These are phyloP conservation scores for Pseudoperonospora humuli DNA, from an alignment of 352 stramenopile genomes.

Conservation along the genomic window DNA sequence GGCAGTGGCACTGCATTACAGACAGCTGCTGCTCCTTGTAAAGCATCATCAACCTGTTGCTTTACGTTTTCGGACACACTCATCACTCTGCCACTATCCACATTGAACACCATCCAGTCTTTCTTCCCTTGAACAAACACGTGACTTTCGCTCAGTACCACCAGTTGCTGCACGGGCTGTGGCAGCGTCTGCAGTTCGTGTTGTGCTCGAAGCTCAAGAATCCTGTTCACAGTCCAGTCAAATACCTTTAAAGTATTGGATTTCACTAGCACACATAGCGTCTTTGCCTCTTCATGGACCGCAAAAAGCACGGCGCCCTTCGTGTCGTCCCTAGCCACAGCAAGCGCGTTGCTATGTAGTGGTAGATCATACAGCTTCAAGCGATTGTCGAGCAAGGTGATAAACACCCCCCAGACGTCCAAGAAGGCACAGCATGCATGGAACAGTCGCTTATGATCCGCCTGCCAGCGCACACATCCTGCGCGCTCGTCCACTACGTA, in stretches of 20 bases:
- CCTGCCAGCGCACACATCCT: slow-evolving; percentile 36
- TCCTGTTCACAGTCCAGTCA: slow-evolving; percentile 58
- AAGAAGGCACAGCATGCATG: slow-evolving; percentile 45
- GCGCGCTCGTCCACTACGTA: slow-evolving; percentile 31
- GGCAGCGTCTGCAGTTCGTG: slow-evolving; percentile 43
- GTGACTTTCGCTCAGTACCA: slow-evolving; percentile 63
- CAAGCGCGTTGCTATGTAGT: slow-evolving; percentile 35
- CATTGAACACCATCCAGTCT: slow-evolving; percentile 51
- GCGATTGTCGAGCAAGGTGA: slow-evolving; percentile 49
- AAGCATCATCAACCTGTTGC: slow-evolving; percentile 14
- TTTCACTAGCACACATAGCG: slow-evolving; percentile 51
- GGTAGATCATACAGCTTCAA: slow-evolving; percentile 57
- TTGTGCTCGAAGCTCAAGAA: slow-evolving; percentile 42
- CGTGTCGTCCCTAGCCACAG: slow-evolving; percentile 39
- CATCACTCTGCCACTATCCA: slow-evolving; percentile 51
- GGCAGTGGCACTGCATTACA: slow-evolving; percentile 34
- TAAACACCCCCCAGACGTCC: slow-evolving; percentile 60
- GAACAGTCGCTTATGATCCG: slow-evolving; percentile 55
- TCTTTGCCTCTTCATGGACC: slow-evolving; percentile 45
- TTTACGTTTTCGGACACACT: slow-evolving; percentile 16
- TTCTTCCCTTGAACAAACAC: slow-evolving; percentile 57
- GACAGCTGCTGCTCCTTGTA: slow-evolving; percentile 20
- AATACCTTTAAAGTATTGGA: slow-evolving; percentile 55
- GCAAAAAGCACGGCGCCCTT: slow-evolving; percentile 51
- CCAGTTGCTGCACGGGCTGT: slow-evolving; percentile 42